Base-by-base conservation (phyloP, 2,329 filamentous ascomycete genomes). In the Leptographium wingfieldii region DNA sequence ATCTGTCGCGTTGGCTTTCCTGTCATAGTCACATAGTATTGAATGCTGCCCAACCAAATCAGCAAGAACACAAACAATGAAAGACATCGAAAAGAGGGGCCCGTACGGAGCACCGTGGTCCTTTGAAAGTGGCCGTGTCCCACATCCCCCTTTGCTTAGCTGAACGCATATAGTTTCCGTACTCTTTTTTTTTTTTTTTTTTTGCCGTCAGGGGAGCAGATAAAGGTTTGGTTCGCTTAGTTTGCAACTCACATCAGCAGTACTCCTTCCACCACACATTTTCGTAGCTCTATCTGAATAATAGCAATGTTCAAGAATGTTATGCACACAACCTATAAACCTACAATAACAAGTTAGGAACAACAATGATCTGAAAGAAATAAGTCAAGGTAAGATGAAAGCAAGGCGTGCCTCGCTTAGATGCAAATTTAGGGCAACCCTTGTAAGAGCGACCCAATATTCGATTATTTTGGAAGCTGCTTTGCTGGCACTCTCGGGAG, bases 371-470 rank as follows among this genome's bases (percentile, higher is more conserved):
- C 1, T 25, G 7, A 22, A n/a, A 14, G 22, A 10, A 46, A 19
- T 46, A 14, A 14, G 12, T 25, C 38, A 31, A 19, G 3, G 19
- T 27, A 31, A 29, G 55, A 29, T 6, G 14, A 56, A 22, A 55
- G 31, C 16, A n/a, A 29, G 48, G 33, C n/a, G 46, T 53, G 35
- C 6, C 33, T n/a, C 27, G 49, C 35, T 35, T 46, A 51, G 3
- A 27, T 54, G 49, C 27, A 46, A 43, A 40, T 40, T 40, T 46
- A 55, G 38, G 54, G 53, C 11, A 43, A 14, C 38, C 51, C 1
- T 33, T 57, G 56, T 49, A 43, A 31, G 57, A 38, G 59, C 59
- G 51, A 59, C 61, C 61, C 61, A 61, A 54, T 27, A n/a, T 53
- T 51, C 31, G 11, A 19, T 12, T 11, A 19, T 19, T 29, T 43